Evolutionary conservation across 352 stramenopile genomes (phyloP).

Genomic region (Pythium dissotocum): DNA sequence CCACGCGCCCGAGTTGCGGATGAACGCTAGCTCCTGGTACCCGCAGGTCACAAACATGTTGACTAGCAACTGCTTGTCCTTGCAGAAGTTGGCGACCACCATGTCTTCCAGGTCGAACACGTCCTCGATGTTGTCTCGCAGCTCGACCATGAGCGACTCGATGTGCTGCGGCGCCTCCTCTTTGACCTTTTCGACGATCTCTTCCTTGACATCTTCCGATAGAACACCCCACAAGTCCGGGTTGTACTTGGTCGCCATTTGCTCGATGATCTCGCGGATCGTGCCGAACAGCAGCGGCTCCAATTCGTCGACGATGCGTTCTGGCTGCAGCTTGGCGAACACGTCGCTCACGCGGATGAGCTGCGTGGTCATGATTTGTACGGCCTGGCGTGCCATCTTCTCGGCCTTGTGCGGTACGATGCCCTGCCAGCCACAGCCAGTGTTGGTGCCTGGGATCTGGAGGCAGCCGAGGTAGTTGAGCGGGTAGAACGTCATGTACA

Average conservation of each 20-base stretch:
- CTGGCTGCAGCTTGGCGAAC: conserved; percentile 90
- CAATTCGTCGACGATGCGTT: conserved; percentile 88
- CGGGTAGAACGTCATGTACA: conserved; percentile 98
- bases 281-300: conserved; percentile 91
- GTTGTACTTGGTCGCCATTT: conserved; percentile 89
- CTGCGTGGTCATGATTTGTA: conserved; percentile 93
- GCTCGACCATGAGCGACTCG: conserved; percentile 93
- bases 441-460: conserved; percentile 87
- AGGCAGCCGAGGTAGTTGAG: conserved; percentile 92
- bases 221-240: conserved; percentile 79
- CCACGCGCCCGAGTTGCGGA: conserved; percentile 89
- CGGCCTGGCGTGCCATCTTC: conserved; percentile 94
- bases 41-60: conserved; percentile 95
- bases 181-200: conserved; percentile 94
- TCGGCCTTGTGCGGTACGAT: conserved; percentile 96
- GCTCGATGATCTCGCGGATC: conserved; percentile 85
- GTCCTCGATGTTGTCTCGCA: conserved; percentile 94
- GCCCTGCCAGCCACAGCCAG: conserved; percentile 96
- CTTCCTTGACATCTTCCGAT: conserved; percentile 78
- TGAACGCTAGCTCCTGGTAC: conserved; percentile 91
- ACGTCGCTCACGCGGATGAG: conserved; percentile 92
- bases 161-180: conserved; percentile 92
- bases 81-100: conserved; percentile 93
- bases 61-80: conserved; percentile 93
- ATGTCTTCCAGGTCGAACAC: conserved; percentile 96